Evolutionary conservation across 805 yeast genomes (phyloP), one percentile per base, ranked within the genome.

Genomic region (Wickerhamiella azyma): DNA sequence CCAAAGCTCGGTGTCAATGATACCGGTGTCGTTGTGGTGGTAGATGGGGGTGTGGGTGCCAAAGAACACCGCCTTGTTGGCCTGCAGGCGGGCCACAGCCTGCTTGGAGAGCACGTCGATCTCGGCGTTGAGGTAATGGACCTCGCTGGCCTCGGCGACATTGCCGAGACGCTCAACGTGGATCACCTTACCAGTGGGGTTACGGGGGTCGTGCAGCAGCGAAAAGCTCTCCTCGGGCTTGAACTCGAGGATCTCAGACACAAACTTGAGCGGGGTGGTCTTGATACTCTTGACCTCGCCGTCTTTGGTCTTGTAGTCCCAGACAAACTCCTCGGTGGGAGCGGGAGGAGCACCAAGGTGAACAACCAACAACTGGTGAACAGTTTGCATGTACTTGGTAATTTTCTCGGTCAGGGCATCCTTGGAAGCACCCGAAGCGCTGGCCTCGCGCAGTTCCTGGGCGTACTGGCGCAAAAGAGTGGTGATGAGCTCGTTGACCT

Each of bases 11-110:
- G 75, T 64, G 59, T 84, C 94, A 73, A 85, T 79, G 41, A 83
- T 62, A 46, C 95, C 95, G 7, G 76, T 60, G 21, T 60, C 62
- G 47, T 69, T 70, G 60, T 79, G 75, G 72, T 71, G 73, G 64
- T 69, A 85, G 60, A 81, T 79, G 19, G 89, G 92, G n/a, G 88
- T 84, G 61, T 85, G 94, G 14, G 88, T 79, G 10, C 94, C 94
- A 58, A 85, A 85, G 67, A 85, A 85, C 6, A 85, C 84, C 0
- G 94, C 81, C 66, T 81, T 81, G 63, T 82, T 78, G 50, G 68
- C 69, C 64, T 79, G 72, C 58, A 85, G 72, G 64, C 85, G 75
- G 55, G 74, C 71, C 33, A 83, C 75, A 26, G 84, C 82, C 41
- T 77, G 69, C 28, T 69, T 56, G 39, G 85, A 75, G 47, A 85